phyloP scores from a whole-genome alignment of 1,139 yeast genomes.

The Geotrichum candidum region DNA sequence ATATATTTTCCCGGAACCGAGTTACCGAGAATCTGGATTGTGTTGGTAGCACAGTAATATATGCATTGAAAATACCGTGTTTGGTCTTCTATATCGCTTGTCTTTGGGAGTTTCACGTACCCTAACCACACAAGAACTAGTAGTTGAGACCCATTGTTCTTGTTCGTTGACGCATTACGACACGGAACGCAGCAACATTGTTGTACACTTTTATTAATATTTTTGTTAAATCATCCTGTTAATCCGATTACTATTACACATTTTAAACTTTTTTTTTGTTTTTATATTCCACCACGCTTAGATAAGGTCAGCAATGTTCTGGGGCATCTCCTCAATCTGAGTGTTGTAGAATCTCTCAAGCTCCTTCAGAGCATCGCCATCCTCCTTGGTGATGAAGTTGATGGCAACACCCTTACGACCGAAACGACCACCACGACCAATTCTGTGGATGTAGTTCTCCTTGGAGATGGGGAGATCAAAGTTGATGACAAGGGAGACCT shows the following conservation, averaged over 20 bases:
- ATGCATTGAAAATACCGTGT: too few species aligned
- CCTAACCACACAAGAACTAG: neutral
- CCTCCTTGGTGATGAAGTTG: slow-evolving; percentile 74
- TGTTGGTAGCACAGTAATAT: too few species aligned
- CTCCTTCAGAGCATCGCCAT: slow-evolving; percentile 53
- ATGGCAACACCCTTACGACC: slow-evolving; percentile 96
- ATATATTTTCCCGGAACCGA: neutral
- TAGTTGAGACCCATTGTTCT: neutral
- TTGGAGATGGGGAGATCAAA: slow-evolving; percentile 96
- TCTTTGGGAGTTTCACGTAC: neutral
- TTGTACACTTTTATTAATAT: neutral
- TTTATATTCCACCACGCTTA: slow-evolving; percentile 19
- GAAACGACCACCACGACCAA: slow-evolving; percentile 92
- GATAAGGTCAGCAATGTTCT: slow-evolving; percentile 49
- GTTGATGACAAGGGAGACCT: slow-evolving; percentile 95
- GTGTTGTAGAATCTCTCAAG: slow-evolving; percentile 74
- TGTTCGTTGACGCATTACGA: neutral
- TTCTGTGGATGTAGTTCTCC: slow-evolving; percentile 98
- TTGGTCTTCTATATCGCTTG: neutral
- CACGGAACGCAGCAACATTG: neutral
- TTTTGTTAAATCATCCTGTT: neutral
- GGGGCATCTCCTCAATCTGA: slow-evolving; percentile 83
- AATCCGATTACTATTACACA: neutral
- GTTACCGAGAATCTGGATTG: neutral
- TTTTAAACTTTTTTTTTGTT: slow-evolving; percentile 5